Conservation (phyloP, 2,329 filamentous ascomycete genomes). For the Elsinoe necatrix region DNA sequence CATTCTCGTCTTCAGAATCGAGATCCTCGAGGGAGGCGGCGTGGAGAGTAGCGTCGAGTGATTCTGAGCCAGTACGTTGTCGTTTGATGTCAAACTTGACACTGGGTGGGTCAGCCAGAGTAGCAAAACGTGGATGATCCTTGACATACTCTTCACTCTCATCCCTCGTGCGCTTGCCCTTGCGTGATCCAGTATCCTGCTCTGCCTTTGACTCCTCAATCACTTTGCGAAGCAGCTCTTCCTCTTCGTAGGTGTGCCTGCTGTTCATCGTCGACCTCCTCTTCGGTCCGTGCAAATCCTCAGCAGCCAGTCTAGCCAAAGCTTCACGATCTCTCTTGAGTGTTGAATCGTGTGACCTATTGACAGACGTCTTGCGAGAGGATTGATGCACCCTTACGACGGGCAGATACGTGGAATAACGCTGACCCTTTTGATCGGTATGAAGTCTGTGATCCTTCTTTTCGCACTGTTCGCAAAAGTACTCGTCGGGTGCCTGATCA, state of each 20-base stretch:
- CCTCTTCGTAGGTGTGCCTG: conserved; percentile 89
- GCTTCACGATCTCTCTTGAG: conserved; percentile 49
- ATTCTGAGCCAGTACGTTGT: conserved; percentile 72
- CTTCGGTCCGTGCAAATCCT: conserved; percentile 56
- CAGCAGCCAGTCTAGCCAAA: conserved; percentile 42
- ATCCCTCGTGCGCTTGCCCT: conserved; percentile 75
- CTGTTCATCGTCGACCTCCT: conserved; percentile 96
- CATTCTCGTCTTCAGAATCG: conserved; percentile 64
- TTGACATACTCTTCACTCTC: conserved; percentile 81
- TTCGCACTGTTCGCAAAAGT: conserved; percentile 93
- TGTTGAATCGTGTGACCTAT: conserved; percentile 52
- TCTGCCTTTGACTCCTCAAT: conserved; percentile 94
- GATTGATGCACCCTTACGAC: conserved; percentile 34
- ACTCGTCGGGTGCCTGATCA: conserved; percentile 85
- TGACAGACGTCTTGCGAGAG: conserved; percentile 57
- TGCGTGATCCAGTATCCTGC: conserved; percentile 49
- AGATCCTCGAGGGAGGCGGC: conserved; percentile 42
- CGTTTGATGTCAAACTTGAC: conserved; percentile 66
- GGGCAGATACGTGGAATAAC: conserved; percentile 56
- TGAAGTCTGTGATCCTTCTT: conserved; percentile 84
- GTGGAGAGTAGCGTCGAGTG: conserved; percentile 50
- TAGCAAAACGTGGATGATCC: not conserved
- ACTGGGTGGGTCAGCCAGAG: conserved; percentile 38
- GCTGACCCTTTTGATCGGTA: conserved; percentile 65
- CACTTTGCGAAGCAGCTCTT: conserved; percentile 76